These are phyloP conservation scores for Colletotrichum sp. DNA, from an alignment of 2,329 filamentous ascomycete genomes.

Conservation along the genomic window DNA sequence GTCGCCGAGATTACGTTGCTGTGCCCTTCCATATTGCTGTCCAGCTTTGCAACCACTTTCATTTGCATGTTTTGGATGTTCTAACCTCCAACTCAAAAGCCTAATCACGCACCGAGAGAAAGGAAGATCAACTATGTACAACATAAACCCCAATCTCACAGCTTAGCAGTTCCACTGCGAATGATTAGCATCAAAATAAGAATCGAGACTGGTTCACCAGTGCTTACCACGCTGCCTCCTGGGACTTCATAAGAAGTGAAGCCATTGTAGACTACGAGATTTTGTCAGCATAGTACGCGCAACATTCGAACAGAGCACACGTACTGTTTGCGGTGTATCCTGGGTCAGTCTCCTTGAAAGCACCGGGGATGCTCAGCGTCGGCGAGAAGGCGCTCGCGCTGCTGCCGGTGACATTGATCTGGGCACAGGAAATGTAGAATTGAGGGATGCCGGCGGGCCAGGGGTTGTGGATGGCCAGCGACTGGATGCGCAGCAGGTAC, in stretches of 20 bases:
- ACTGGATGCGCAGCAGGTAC: constrained; percentile 63
- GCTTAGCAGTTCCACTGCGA: constrained; percentile 3
- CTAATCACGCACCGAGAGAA: neutral
- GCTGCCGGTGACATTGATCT: constrained; percentile 49
- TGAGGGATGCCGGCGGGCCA: constrained; percentile 47
- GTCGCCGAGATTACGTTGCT: neutral
- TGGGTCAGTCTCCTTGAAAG: constrained; percentile 45
- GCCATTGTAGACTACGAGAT: neutral
- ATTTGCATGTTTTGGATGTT: neutral
- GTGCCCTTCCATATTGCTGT: neutral
- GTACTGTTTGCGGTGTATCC: constrained; percentile 49
- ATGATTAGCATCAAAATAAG: neutral
- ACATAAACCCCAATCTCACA: neutral
- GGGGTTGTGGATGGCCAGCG: constrained; percentile 65
- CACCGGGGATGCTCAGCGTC: constrained; percentile 44
- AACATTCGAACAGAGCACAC: constrained; percentile 4
- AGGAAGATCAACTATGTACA: neutral
- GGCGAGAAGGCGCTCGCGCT: constrained; percentile 32
- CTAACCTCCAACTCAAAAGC: neutral
- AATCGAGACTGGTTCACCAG: neutral
- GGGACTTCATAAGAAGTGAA: constrained; percentile 11
- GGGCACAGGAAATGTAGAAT: constrained; percentile 54
- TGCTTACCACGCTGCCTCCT: constrained; percentile 9
- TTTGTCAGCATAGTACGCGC: neutral
- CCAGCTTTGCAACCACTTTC: neutral